Evolutionary conservation across 2,329 filamentous ascomycete genomes (phyloP).

Genomic region (Microdochium nivale): DNA sequence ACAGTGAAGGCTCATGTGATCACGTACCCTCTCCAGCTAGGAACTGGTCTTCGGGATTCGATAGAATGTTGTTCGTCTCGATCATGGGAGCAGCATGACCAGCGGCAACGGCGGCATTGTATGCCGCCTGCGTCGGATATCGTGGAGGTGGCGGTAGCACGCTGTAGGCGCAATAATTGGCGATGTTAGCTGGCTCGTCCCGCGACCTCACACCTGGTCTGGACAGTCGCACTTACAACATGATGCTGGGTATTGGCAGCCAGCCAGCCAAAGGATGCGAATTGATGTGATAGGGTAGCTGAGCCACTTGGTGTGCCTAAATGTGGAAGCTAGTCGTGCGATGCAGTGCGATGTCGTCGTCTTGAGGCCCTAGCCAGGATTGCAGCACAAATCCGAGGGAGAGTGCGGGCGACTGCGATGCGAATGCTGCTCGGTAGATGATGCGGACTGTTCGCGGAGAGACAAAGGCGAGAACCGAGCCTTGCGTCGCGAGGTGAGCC

Average conservation of each 20-base stretch:
- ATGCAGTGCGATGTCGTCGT: no score
- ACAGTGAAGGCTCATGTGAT: slow-evolving; percentile 10
- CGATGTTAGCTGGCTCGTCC: background rate
- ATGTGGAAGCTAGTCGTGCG: background rate
- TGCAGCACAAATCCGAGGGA: no score
- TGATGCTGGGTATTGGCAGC: background rate
- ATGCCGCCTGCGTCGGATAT: slow-evolving; percentile 67
- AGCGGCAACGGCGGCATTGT: slow-evolving; percentile 62
- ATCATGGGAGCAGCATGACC: slow-evolving; percentile 66
- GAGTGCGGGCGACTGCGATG: no score
- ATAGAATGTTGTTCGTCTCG: slow-evolving; percentile 88
- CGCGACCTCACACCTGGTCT: background rate
- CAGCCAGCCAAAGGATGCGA: background rate
- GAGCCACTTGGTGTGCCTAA: background rate
- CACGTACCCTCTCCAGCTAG: slow-evolving; percentile 78
- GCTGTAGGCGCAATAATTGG: slow-evolving; percentile 31
- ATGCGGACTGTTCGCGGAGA: no score
- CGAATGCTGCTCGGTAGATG: no score
- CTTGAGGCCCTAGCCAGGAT: no score
- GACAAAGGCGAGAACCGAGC: background rate
- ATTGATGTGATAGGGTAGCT: background rate
- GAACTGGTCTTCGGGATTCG: slow-evolving; percentile 80
- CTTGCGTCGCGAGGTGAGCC: background rate
- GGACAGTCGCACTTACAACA: background rate
- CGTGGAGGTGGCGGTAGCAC: slow-evolving; percentile 80